Percentiles rank a stretch among this genome's conserved stretches.
These are phyloP conservation scores for Blastomyces emzantsi DNA, from an alignment of 2,329 filamentous ascomycete species.

Conservation along the genomic window DNA sequence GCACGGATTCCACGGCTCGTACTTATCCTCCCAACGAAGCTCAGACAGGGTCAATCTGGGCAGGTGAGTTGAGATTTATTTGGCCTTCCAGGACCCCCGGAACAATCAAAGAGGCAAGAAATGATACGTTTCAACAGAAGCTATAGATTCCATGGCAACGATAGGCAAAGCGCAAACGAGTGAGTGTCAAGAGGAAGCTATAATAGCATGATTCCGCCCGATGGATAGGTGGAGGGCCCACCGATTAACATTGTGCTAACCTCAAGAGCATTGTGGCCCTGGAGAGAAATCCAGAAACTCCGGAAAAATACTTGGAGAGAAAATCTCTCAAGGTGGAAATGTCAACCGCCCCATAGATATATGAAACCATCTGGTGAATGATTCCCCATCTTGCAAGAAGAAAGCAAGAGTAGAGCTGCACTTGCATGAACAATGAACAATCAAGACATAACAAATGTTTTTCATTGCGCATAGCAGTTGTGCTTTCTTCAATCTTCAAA, in stretches of 20 bases:
- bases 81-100: background rate
- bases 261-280: background rate
- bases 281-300: background rate
- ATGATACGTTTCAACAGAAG: background rate
- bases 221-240: background rate
- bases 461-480: too few relatives aligned
- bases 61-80: background rate
- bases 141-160: background rate
- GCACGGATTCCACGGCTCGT: background rate
- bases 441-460: too few relatives aligned
- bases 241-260: background rate
- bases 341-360: too few relatives aligned
- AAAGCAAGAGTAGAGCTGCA: too few relatives aligned
- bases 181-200: background rate
- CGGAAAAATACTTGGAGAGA: background rate
- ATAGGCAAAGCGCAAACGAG: background rate
- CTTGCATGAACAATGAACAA: too few relatives aligned
- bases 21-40: background rate
- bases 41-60: background rate
- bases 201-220: background rate
- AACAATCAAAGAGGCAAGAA: background rate
- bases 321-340: background rate
- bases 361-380: too few relatives aligned
- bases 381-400: too few relatives aligned
- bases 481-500: too few relatives aligned